Evolutionary conservation across 768 basidiomycete genomes (phyloP), one percentile per base, ranked within the genome.

Genomic region (Imleria badia): DNA sequence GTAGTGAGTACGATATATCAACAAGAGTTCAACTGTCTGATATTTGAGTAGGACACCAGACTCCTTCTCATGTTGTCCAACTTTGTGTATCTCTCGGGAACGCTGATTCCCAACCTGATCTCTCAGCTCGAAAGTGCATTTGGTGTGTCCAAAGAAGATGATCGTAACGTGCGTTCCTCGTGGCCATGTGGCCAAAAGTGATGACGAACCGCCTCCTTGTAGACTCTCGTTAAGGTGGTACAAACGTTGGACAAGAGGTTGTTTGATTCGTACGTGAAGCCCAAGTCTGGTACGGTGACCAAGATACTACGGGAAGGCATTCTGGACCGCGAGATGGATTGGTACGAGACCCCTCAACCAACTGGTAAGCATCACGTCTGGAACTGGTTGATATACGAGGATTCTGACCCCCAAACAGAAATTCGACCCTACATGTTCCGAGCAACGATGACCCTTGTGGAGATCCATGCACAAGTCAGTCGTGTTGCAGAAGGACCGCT

Each of bases 401-500:
- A 26, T n/a, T 35, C 39, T 53, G 20, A 65, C 19, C 26, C 8
- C 13, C 19, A 17, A 44, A 45, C 79, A 88, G 97, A 97, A 73
- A 94, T 99, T 55, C 86, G 96, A 44, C 84, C 92, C 13, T 99
- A 95, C 72, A 91, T 98, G 82, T 95, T 89, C 72, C 86, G 91
- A 64, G 83, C 84, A 8, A 77, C 98, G 53, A 85, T 98, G 71
- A 84, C 83, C 66, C 82, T 99, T 55, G 97, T 99, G 51, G 83
- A 86, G 43, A 84, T 96, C 14, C 97, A 99, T 67, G 89, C 95
- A 9, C 91, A 95, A 74, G 84, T 98, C 52, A 90, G 83, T 68
- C 83, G 81, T 20, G 82, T 88, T 6, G 86, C 96, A 0, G 88
- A 90, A 42, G 77, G 82, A 9, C 80, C 96, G 39, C 79, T 98